Percentiles rank a stretch among this genome's conserved stretches.
Evolutionary conservation across 1,139 yeast species (phyloP).

Genomic region (Fermentozyma sake): DNA sequence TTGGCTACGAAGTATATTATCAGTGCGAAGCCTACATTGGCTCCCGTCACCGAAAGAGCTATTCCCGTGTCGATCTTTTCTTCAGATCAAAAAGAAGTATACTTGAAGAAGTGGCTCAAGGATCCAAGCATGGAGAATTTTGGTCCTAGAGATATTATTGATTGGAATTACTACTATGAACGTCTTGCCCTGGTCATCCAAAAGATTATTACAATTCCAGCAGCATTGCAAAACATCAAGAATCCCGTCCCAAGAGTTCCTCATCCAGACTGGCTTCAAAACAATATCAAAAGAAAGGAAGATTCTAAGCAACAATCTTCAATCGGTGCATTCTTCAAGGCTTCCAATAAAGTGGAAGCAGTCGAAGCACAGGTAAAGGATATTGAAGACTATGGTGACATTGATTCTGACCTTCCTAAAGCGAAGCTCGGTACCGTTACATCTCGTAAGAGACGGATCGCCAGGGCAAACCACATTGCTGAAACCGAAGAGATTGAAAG

Average conservation of each 20-base stretch:
- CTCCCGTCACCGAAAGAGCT: slow-evolving; percentile 96
- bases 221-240: slow-evolving; percentile 83
- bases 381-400: slow-evolving; percentile 70
- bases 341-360: slow-evolving; percentile 29
- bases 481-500: slow-evolving; percentile 43
- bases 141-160: slow-evolving; percentile 85
- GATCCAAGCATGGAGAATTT: slow-evolving; percentile 76
- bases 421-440: slow-evolving; percentile 50
- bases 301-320: slow-evolving; percentile 73
- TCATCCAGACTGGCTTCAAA: slow-evolving; percentile 92
- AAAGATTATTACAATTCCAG: slow-evolving; percentile 94
- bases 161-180: slow-evolving; percentile 91
- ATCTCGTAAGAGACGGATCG: slow-evolving; percentile 33
- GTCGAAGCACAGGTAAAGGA: slow-evolving; percentile 45
- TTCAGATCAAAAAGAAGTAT: slow-evolving; percentile 63
- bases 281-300: slow-evolving; percentile 51
- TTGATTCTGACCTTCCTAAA: slow-evolving; percentile 18
- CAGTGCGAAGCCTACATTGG: slow-evolving; percentile 74
- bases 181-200: slow-evolving; percentile 91
- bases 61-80: slow-evolving; percentile 95
- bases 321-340: slow-evolving; percentile 53
- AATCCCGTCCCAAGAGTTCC: slow-evolving; percentile 94
- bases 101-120: slow-evolving; percentile 79
- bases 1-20: slow-evolving; percentile 93
- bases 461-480: slow-evolving; percentile 16